phyloP scores from a whole-genome alignment of 2,329 filamentous ascomycete genomes.

The Emmonsiellopsis sp. region DNA sequence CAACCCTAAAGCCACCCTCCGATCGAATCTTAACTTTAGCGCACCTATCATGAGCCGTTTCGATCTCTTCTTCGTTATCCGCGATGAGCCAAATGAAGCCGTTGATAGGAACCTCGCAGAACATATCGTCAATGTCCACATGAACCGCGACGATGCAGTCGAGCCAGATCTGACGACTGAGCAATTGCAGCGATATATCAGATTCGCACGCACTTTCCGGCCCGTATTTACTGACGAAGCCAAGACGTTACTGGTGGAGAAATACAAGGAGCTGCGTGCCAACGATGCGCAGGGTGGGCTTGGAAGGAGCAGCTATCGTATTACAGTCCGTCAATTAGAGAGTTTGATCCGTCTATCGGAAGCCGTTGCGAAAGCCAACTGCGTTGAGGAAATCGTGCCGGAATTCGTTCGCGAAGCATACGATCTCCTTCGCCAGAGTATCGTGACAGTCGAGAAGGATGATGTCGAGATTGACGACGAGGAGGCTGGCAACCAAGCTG shows the following conservation, averaged over 20 bases:
- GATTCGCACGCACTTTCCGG: conserved; percentile 88
- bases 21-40: conserved; percentile 96
- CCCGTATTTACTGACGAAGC: conserved; percentile 86
- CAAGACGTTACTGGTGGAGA: conserved; percentile 72
- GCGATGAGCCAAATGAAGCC: conserved; percentile 90
- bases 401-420: conserved; percentile 87
- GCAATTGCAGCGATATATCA: conserved; percentile 92
- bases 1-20: conserved; percentile 87
- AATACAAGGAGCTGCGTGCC: conserved; percentile 89
- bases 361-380: conserved; percentile 97
- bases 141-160: conserved; percentile 82
- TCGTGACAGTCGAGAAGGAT: conserved; percentile 96
- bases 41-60: conserved; percentile 99
- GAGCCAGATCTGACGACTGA: conserved; percentile 92
- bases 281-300: conserved; percentile 92
- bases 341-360: conserved; percentile 91
- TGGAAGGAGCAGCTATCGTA: conserved; percentile 90
- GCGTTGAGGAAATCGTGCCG: conserved; percentile 77
- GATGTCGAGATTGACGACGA: conserved; percentile 90
- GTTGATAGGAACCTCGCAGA: conserved; percentile 85
- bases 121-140: conserved; percentile 91
- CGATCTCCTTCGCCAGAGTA: conserved; percentile 82
- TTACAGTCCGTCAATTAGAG: conserved; percentile 92
- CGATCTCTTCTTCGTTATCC: conserved; percentile 94
- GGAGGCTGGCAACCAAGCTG: conserved; percentile 44